Base-by-base conservation (phyloP, 2,329 filamentous ascomycete genomes). In the Drechslerella dactyloides region DNA sequence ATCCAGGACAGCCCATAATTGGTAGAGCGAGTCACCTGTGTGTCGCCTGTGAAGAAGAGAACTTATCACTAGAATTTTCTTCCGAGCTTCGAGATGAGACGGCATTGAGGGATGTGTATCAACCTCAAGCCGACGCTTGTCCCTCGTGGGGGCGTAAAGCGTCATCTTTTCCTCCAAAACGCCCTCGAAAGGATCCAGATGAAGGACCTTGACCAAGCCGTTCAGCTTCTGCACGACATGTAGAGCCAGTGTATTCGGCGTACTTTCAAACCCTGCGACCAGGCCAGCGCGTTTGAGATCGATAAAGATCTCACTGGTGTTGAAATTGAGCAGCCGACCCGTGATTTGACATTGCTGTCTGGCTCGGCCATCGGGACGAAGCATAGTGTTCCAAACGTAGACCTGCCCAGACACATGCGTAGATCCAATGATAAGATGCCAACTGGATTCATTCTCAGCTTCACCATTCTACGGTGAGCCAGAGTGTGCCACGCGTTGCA, bases 371-470 rank as follows among this genome's bases (percentile, higher is more conserved):
- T 56, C 46, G n/a, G 13, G 24, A 35, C 37, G 52, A 11, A 69
- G 15, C 19, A 53, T 33, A 3, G 24, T 40, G 19, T 44, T 69
- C 65, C 57, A 63, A 17, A 69, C 35, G 19, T 27, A 53, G 10
- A 68, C n/a, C 21, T 56, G 37, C 15, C 65, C 65, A 11, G 58
- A 53, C 7, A 44, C 53, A 24, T 57, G 51, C 33, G 54, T 48
- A 52, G 52, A 55, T 48, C 57, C 65, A 21, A 56, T 35, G 42
- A 69, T 54, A 3, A 69, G 52, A 48, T 62, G 51, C 65, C 65
- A 69, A 23, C 51, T 44, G 13, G n/a, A 17, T 21, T 57, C 44
- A 13, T 40, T 21, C 27, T 23, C 35, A 3, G 37, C 27, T 33
- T 48, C 65, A 23, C 52, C 58, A 21, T 27, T 21, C 65, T 69